Evolutionary conservation across 768 basidiomycete species (phyloP).

Genomic region (Leucogyrophana mollusca): DNA sequence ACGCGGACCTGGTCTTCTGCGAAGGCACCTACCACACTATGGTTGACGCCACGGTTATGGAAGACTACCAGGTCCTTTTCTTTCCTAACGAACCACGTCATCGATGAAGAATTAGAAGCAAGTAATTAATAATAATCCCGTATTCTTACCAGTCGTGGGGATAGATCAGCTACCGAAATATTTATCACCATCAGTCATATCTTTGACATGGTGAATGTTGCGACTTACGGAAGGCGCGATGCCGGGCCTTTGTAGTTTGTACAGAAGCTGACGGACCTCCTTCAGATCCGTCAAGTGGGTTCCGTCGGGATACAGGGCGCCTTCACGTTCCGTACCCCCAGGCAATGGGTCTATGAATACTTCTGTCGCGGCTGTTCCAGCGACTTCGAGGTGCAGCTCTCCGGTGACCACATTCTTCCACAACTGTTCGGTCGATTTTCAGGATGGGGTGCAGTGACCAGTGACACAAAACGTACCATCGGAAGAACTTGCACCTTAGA

Average conservation of each 20-base stretch:
- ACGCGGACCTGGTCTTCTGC: slow-evolving; percentile 44
- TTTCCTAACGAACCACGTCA: slow-evolving; percentile 29
- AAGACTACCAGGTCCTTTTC: slow-evolving; percentile 78
- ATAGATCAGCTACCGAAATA: slow-evolving; percentile 43
- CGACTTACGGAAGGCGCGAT: slow-evolving; percentile 47
- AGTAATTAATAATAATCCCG: background rate
- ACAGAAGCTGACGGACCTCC: slow-evolving; percentile 48
- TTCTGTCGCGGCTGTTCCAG: slow-evolving; percentile 45
- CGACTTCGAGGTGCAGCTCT: slow-evolving; percentile 57
- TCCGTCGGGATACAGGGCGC: slow-evolving; percentile 55
- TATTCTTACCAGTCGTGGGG: slow-evolving; percentile 50
- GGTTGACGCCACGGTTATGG: slow-evolving; percentile 82
- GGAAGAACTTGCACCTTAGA: slow-evolving; percentile 50
- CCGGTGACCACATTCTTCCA: slow-evolving; percentile 66
- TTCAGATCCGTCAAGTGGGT: slow-evolving; percentile 46
- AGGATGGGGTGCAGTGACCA: background rate
- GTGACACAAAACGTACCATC: slow-evolving; percentile 33
- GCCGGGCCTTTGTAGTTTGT: slow-evolving; percentile 55
- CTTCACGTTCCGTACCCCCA: slow-evolving; percentile 32
- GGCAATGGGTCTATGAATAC: slow-evolving; percentile 51
- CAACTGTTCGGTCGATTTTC: slow-evolving; percentile 24
- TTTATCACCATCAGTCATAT: background rate
- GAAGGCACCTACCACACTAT: slow-evolving; percentile 69
- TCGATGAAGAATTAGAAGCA: no score
- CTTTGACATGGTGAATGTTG: background rate